Conservation (phyloP, 139 green algal genomes). For the Closterium sp. region DNA sequence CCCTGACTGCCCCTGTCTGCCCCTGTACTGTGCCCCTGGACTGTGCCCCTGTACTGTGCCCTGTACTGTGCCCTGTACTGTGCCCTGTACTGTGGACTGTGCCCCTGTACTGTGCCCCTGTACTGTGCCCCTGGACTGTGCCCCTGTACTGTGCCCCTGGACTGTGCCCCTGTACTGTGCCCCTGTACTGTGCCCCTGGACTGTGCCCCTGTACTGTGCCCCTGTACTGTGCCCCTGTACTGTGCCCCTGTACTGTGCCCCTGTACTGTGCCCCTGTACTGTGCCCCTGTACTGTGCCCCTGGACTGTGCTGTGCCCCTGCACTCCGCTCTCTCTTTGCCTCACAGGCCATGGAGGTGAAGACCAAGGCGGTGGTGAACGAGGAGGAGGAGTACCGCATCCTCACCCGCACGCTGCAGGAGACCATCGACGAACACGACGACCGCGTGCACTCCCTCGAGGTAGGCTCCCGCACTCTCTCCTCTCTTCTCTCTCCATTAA, state of each 20-base stretch:
- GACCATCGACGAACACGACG: conserved; percentile 17
- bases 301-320: too few relatives aligned
- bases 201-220: not conserved
- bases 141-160: not conserved
- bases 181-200: not conserved
- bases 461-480: too few relatives aligned
- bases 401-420: conserved; percentile 25
- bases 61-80: too few relatives aligned
- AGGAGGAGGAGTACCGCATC: conserved; percentile 54
- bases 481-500: too few relatives aligned
- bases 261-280: not conserved
- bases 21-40: too few relatives aligned
- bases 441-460: conserved; percentile 29
- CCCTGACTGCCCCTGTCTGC: too few relatives aligned
- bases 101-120: not conserved
- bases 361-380: conserved; percentile 70
- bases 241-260: not conserved
- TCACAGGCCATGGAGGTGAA: conserved; percentile 71
- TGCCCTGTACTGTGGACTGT: too few relatives aligned
- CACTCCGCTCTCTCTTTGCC: not conserved
- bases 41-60: too few relatives aligned
- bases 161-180: not conserved
- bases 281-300: not conserved
- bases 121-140: not conserved
- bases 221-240: not conserved